These are phyloP conservation scores for Salix brachista DNA, from an alignment of 345 rosid species.

Conservation along the genomic window DNA sequence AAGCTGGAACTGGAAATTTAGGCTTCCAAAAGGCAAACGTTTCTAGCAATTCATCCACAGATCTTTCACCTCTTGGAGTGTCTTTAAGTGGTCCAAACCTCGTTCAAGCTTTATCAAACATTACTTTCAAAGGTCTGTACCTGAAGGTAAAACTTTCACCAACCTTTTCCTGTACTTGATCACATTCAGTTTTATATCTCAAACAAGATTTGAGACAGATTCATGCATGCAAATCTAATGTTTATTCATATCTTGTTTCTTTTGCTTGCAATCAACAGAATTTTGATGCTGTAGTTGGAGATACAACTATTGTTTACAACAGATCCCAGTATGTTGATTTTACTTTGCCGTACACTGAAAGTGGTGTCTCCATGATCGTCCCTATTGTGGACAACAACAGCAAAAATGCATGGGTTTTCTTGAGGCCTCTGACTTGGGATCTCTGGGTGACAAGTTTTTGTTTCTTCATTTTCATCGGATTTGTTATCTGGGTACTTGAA, in stretches of 20 bases:
- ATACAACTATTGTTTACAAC: conserved; percentile 42
- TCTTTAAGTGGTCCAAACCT: conserved; percentile 29
- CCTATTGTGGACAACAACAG: conserved; percentile 31
- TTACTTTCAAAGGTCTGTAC: conserved; percentile 39
- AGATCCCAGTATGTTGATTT: conserved; percentile 30
- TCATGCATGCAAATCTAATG: no score
- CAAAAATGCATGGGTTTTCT: conserved; percentile 55
- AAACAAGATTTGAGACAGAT: no score
- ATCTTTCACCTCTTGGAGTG: conserved; percentile 15
- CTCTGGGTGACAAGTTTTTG: conserved; percentile 40
- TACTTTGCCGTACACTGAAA: conserved; percentile 56
- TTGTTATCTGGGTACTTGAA: conserved; percentile 60
- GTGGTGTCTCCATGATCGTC: conserved; percentile 65
- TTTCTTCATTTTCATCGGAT: conserved; percentile 41
- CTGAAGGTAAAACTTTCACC: conserved; percentile 28
- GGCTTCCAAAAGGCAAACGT: background rate
- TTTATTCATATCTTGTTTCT: no score
- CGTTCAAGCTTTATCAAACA: conserved; percentile 9
- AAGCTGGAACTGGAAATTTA: background rate
- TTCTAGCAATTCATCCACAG: background rate
- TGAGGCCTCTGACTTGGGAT: conserved; percentile 51
- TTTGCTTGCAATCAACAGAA: conserved; percentile 20
- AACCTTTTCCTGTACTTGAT: no score
- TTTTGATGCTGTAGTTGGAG: conserved; percentile 62
- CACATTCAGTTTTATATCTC: no score